phyloP scores from a whole-genome alignment of 2,329 filamentous ascomycete species.

The Pestalotiopsis sp. region DNA sequence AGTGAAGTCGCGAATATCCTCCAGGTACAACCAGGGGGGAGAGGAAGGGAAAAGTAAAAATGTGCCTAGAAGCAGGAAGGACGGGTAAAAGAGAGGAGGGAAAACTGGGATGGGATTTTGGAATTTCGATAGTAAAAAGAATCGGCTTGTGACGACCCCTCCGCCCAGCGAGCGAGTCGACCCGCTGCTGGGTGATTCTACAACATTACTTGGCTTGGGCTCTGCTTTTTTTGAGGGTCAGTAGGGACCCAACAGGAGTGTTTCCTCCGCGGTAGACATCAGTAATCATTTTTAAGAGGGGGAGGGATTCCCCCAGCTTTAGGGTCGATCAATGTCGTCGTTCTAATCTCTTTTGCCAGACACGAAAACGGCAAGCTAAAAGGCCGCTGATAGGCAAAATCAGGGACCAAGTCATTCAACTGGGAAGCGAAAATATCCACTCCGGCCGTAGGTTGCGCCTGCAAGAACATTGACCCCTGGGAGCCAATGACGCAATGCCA shows the following conservation, averaged over 20 bases:
- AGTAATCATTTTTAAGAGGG: not conserved
- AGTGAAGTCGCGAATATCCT: not conserved
- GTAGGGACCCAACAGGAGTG: not conserved
- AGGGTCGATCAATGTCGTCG: not conserved
- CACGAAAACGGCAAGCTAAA: not conserved
- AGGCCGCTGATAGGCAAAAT: not conserved
- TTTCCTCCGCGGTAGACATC: not conserved
- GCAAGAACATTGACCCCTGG: not conserved
- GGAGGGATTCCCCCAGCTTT: not conserved
- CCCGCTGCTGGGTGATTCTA: not conserved
- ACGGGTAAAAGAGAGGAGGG: not conserved
- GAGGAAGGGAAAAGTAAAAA: not conserved
- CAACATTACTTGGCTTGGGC: too few species aligned
- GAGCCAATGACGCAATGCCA: not conserved
- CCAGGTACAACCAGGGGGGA: conserved; percentile 5
- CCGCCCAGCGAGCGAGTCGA: not conserved
- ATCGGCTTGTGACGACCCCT: conserved; percentile 12
- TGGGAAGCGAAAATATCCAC: not conserved
- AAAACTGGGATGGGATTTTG: conserved; percentile 14
- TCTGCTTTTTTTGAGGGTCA: not conserved
- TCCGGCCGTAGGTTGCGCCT: not conserved
- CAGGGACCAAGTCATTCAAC: not conserved
- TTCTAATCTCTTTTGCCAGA: not conserved
- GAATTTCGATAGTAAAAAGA: conserved; percentile 9
- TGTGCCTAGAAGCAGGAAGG: not conserved